A percentile compares a stretch with the other conserved stretches of the same genome.
Conservation (phyloP, 345 rosid species). For the Ailanthus altissimus region DNA sequence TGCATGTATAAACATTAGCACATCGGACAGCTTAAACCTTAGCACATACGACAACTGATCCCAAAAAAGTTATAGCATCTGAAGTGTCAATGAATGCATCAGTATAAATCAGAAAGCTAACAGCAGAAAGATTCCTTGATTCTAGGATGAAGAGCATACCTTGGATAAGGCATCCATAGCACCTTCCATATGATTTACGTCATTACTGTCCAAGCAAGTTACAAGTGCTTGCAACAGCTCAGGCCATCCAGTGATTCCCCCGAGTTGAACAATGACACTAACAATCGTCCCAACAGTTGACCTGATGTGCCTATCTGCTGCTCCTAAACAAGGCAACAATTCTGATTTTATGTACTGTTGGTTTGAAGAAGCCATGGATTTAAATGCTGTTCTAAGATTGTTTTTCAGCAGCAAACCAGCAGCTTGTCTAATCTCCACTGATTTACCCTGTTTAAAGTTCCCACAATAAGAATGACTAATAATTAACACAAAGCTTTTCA, state of each 20-base stretch:
- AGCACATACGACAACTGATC: neutral
- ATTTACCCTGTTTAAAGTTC: conserved; percentile 57
- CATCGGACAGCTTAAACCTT: neutral
- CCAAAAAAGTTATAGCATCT: neutral
- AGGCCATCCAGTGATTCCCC: conserved; percentile 77
- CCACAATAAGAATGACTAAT: conserved; percentile 2
- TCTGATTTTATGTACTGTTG: conserved; percentile 75
- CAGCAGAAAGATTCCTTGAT: neutral
- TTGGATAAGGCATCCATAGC: conserved; percentile 97
- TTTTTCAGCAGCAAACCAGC: conserved; percentile 95
- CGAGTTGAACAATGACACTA: conserved; percentile 75
- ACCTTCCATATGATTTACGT: conserved; percentile 91
- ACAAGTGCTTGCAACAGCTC: conserved; percentile 85
- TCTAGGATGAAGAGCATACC: conserved; percentile 44
- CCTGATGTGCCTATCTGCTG: conserved; percentile 82
- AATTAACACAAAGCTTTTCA: neutral
- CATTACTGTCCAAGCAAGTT: conserved; percentile 83
- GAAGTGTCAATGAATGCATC: neutral
- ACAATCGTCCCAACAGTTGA: conserved; percentile 88
- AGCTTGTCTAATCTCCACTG: conserved; percentile 92
- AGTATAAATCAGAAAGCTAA: neutral
- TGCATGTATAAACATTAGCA: neutral
- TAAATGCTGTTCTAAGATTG: conserved; percentile 70
- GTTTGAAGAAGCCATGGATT: conserved; percentile 56
- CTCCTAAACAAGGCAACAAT: conserved; percentile 86